Evolutionary conservation across 495 filamentous ascomycete genomes (phyloP).

Genomic region (Penicillium dipodomyicola): DNA sequence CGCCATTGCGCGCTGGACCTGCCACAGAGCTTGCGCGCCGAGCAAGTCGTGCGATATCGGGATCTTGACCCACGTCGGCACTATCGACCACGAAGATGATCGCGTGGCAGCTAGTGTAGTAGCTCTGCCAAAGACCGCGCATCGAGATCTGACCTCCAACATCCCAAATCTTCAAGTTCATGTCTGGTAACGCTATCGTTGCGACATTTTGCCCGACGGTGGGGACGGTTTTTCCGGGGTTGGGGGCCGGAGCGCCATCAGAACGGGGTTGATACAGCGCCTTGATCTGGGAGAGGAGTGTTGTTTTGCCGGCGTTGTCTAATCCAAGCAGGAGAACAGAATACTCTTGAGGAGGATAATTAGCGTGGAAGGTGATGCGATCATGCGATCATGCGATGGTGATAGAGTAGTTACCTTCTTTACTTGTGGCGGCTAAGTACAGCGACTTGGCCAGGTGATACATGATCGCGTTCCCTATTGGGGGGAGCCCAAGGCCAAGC

Average conservation of each 20-base stretch:
- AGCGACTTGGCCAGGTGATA: conserved; percentile 95
- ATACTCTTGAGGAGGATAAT: conserved; percentile 68
- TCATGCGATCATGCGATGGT: background rate
- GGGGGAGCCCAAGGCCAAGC: conserved; percentile 14
- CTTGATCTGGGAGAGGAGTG: conserved; percentile 94
- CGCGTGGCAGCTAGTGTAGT: conserved; percentile 89
- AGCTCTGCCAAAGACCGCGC: conserved; percentile 91
- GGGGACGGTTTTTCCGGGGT: conserved; percentile 76
- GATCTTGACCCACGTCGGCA: conserved; percentile 80
- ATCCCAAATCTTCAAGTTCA: conserved; percentile 99
- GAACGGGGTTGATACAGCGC: conserved; percentile 69
- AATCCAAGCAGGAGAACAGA: conserved; percentile 95
- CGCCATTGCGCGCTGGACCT: conserved; percentile 19
- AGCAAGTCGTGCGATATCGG: conserved; percentile 47
- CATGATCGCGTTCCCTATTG: conserved; percentile 55
- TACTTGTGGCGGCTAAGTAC: conserved; percentile 90
- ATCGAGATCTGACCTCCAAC: conserved; percentile 89
- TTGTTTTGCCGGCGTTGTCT: conserved; percentile 98
- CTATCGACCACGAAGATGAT: conserved; percentile 97
- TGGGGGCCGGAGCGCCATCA: conserved; percentile 49
- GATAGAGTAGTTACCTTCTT: conserved; percentile 63
- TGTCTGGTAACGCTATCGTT: conserved; percentile 78
- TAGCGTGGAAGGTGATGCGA: conserved; percentile 5
- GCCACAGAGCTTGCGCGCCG: conserved; percentile 35
- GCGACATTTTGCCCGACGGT: conserved; percentile 97